Percentiles rank a stretch among this genome's conserved stretches.
phyloP scores from a whole-genome alignment of 805 yeast species.

The Kurtzmaniella cleridarum region DNA sequence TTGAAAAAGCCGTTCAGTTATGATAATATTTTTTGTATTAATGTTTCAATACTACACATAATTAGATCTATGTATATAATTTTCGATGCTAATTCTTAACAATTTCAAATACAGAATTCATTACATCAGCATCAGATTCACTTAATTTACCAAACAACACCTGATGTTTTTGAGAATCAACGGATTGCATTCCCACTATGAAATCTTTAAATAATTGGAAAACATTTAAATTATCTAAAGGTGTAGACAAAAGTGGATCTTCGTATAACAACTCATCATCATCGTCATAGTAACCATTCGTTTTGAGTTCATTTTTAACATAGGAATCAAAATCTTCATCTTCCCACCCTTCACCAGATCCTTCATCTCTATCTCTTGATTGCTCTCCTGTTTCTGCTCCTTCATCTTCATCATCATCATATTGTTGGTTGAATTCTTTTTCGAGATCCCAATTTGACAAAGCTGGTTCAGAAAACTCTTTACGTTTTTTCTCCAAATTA shows the following conservation, averaged over 20 bases:
- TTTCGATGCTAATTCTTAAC: slow-evolving; percentile 3
- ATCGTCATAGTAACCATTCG: slow-evolving; percentile 25
- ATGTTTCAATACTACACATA: too few species aligned
- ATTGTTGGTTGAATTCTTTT: slow-evolving; percentile 4
- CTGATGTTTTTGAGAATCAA: slow-evolving; percentile 44
- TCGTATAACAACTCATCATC: slow-evolving; percentile 72
- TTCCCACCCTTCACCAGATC: slow-evolving; percentile 11
- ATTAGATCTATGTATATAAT: too few species aligned
- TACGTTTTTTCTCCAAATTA: slow-evolving; percentile 57
- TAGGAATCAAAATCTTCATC: slow-evolving; percentile 22
- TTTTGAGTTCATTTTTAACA: slow-evolving; percentile 9
- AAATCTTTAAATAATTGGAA: slow-evolving; percentile 57
- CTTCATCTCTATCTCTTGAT: slow-evolving; percentile 3
- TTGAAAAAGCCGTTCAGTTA: too few species aligned
- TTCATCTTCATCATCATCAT: slow-evolving; percentile 6
- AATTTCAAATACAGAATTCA: slow-evolving; percentile 4
- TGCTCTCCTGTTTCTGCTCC: slow-evolving; percentile 1
- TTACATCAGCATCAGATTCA: slow-evolving; percentile 4
- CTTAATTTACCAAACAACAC: slow-evolving; percentile 29
- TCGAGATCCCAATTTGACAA: slow-evolving; percentile 13
- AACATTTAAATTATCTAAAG: slow-evolving; percentile 70
- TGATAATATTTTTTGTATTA: too few species aligned
- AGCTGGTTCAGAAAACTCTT: slow-evolving; percentile 40
- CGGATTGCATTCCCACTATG: slow-evolving; percentile 41
- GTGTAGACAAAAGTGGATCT: slow-evolving; percentile 66